A percentile compares a stretch with the other conserved stretches of the same genome.
These are phyloP conservation scores for Scedosporium apiospermum DNA, from an alignment of 2,329 filamentous ascomycete genomes.

Conservation along the genomic window DNA sequence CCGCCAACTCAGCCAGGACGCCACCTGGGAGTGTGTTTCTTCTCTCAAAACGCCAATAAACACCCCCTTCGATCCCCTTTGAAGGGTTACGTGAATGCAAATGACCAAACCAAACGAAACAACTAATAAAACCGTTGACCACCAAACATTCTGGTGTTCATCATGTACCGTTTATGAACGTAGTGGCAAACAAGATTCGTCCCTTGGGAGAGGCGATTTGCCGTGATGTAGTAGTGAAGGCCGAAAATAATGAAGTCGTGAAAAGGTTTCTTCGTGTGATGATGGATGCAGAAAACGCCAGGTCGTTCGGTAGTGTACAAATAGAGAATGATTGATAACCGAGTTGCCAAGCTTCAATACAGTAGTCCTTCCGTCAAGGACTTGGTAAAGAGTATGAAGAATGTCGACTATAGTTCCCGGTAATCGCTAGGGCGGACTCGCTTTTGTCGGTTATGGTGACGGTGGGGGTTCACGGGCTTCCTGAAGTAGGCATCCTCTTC, in stretches of 20 bases:
- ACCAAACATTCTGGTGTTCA: not conserved
- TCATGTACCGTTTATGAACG: not conserved
- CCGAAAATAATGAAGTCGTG: too few species aligned
- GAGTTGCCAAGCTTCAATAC: too few species aligned
- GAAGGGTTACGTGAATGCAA: not conserved
- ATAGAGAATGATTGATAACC: not conserved
- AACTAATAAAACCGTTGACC: not conserved
- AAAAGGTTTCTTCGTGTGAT: not conserved
- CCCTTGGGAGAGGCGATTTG: not conserved
- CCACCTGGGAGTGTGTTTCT: not conserved
- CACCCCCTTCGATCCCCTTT: not conserved
- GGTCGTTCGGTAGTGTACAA: not conserved
- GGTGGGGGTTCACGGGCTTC: conserved; percentile 89
- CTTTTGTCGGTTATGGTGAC: conserved; percentile 73
- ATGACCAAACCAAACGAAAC: not conserved
- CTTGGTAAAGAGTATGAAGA: too few species aligned
- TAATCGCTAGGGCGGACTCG: conserved; percentile 84
- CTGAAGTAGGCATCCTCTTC: conserved; percentile 92
- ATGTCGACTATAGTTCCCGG: conserved; percentile 55
- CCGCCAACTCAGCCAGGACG: not conserved
- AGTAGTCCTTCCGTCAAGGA: too few species aligned
- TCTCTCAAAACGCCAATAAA: not conserved
- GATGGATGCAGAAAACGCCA: not conserved
- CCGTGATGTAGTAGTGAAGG: not conserved
- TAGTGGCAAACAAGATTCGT: not conserved